Conservation (phyloP, 83 land plant genomes). For the Picea abies region DNA sequence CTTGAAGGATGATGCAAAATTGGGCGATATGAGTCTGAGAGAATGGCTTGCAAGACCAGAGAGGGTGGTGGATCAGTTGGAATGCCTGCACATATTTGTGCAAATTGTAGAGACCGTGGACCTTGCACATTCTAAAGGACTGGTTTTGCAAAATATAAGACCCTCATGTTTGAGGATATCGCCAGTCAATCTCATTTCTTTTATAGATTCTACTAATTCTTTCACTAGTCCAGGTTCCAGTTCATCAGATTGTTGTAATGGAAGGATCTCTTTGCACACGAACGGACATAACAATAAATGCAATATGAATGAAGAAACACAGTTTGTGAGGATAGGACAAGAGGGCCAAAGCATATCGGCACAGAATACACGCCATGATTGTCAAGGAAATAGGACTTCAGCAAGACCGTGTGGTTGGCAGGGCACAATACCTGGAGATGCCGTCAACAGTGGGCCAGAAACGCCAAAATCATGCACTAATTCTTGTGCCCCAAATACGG, state of each 20-base stretch:
- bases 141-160: conserved; percentile 25
- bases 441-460: not conserved
- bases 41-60: conserved; percentile 32
- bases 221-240: not conserved
- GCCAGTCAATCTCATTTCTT: conserved; percentile 15
- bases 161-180: conserved; percentile 39
- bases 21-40: conserved; percentile 21
- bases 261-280: not conserved
- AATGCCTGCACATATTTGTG: conserved; percentile 31
- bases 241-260: not conserved
- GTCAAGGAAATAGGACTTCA: not conserved
- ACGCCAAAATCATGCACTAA: not conserved
- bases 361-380: not conserved
- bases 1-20: not conserved
- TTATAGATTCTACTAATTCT: conserved; percentile 20
- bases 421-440: not conserved
- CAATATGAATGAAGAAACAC: too few species aligned
- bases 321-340: too few species aligned
- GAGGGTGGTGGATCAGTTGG: conserved; percentile 23
- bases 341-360: conserved; percentile 1
- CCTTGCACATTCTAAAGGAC: conserved; percentile 35
- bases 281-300: too few species aligned
- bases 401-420: not conserved
- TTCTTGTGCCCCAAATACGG: not conserved
- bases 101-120: conserved; percentile 36